Evolutionary conservation across 106 monocot genomes (phyloP).

Genomic region (Acorus gramineus): DNA sequence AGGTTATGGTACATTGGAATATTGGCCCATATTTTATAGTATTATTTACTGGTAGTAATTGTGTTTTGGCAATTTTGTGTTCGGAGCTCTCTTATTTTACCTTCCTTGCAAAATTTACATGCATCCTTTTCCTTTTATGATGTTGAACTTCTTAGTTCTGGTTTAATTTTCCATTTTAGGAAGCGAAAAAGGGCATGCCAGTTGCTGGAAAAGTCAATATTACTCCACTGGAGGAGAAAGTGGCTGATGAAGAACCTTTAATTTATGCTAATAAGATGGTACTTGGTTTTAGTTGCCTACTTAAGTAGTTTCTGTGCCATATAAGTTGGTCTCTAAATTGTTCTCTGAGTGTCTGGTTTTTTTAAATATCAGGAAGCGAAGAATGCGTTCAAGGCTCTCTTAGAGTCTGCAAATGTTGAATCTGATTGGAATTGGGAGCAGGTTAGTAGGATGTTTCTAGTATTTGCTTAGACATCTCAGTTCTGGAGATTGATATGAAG

Average conservation of each 20-base stretch:
- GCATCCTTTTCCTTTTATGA: no score
- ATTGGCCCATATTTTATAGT: no score
- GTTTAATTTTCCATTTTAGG: conserved; percentile 29
- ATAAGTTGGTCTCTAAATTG: neutral
- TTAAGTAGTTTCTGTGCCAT: neutral
- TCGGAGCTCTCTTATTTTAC: no score
- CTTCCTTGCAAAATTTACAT: no score
- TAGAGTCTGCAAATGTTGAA: conserved; percentile 90
- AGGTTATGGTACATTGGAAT: no score
- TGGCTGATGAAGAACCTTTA: conserved; percentile 59
- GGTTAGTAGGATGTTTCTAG: conserved; percentile 19
- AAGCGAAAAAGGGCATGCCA: conserved; percentile 56
- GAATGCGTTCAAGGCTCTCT: conserved; percentile 81
- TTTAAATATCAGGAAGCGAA: conserved; percentile 68
- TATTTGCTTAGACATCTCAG: neutral
- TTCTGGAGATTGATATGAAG: neutral
- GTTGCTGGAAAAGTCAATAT: conserved; percentile 53
- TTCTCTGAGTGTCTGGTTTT: conserved; percentile 1
- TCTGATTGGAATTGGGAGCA: conserved; percentile 99
- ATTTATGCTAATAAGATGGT: conserved; percentile 93
- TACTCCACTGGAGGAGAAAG: conserved; percentile 67
- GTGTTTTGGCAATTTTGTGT: no score
- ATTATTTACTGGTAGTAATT: no score
- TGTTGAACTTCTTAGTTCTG: no score
- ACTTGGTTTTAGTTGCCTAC: neutral